Evolutionary conservation across 495 filamentous ascomycete species (phyloP).

Genomic region (Corynascus novoguineensis): DNA sequence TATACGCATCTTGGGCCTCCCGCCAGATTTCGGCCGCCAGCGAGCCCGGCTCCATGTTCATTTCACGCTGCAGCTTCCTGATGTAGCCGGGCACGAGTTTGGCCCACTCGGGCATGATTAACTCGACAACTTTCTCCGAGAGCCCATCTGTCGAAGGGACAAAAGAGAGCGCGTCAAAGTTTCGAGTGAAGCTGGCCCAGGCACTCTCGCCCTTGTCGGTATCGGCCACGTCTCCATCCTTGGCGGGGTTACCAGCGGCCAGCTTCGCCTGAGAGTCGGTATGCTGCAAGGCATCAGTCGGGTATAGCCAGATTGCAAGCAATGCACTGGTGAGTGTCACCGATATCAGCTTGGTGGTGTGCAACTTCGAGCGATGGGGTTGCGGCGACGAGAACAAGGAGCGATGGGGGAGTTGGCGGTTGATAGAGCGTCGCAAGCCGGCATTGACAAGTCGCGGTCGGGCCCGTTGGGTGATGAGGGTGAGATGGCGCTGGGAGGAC

Average conservation of each 20-base stretch:
- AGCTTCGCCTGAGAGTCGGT: neutral
- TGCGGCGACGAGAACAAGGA: constrained; percentile 13
- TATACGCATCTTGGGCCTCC: constrained; percentile 74
- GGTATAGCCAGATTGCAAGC: constrained; percentile 41
- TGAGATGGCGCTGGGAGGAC: neutral
- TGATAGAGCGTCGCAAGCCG: neutral
- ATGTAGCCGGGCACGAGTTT: constrained; percentile 68
- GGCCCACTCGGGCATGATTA: constrained; percentile 78
- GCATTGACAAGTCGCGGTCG: neutral
- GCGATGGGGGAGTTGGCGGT: neutral
- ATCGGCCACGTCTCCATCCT: constrained; percentile 1
- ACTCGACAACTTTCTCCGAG: constrained; percentile 59
- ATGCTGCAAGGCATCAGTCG: constrained; percentile 29
- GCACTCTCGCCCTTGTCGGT: constrained; percentile 33
- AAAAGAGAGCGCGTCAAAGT: constrained; percentile 54
- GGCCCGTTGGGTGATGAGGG: neutral
- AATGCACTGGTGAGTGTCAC: constrained; percentile 33
- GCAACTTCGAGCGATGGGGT: constrained; percentile 11
- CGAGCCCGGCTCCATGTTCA: constrained; percentile 78
- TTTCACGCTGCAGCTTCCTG: constrained; percentile 79
- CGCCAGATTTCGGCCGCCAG: constrained; percentile 89
- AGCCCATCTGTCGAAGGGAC: constrained; percentile 50
- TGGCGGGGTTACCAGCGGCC: neutral
- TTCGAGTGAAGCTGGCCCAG: constrained; percentile 55
- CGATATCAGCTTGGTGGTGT: constrained; percentile 16